phyloP scores from a whole-genome alignment of 352 stramenopile genomes.

The Pythium phragmiticola region DNA sequence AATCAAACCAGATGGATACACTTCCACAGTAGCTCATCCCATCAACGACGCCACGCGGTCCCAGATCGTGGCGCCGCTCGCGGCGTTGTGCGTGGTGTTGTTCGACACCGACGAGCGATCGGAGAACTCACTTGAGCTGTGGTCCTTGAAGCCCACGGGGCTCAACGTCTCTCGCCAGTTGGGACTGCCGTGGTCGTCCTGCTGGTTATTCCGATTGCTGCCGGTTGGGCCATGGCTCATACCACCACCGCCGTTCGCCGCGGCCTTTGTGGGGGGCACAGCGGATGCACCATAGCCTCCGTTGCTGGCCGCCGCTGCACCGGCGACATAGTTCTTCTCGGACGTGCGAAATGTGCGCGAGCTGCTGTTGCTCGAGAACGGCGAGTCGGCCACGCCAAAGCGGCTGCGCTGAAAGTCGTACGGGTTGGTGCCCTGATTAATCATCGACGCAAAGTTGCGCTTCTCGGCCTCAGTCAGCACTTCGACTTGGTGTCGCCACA shows the following conservation, averaged over 20 bases:
- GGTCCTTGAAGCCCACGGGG: conserved; percentile 24
- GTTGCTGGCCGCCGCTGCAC: background rate
- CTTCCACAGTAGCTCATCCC: conserved; percentile 3
- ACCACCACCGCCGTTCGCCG: background rate
- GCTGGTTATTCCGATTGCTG: conserved; percentile 18
- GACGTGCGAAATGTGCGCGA: conserved; percentile 21
- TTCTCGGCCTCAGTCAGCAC: conserved; percentile 81
- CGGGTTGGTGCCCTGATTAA: conserved; percentile 56
- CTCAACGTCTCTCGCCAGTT: conserved; percentile 24
- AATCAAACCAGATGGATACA: conserved; percentile 12
- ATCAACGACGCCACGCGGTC: conserved; percentile 28
- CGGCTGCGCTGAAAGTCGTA: conserved; percentile 59
- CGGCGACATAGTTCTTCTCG: conserved; percentile 21
- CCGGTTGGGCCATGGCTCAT: background rate
- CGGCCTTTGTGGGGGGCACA: background rate
- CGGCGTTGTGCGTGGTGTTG: conserved; percentile 18
- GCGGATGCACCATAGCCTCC: conserved; percentile 1
- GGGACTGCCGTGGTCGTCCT: conserved; percentile 23
- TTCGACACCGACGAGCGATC: conserved; percentile 27
- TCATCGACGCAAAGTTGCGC: conserved; percentile 67
- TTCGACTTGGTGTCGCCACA: conserved; percentile 85
- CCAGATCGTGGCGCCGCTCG: conserved; percentile 22
- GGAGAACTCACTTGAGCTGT: conserved; percentile 31
- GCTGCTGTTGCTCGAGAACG: conserved; percentile 19
- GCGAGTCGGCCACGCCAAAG: conserved; percentile 37